Evolutionary conservation across 192 early-diverging fungal genomes (phyloP), one percentile per base, ranked within the genome.

Genomic region (Helicostylum pulchrum): DNA sequence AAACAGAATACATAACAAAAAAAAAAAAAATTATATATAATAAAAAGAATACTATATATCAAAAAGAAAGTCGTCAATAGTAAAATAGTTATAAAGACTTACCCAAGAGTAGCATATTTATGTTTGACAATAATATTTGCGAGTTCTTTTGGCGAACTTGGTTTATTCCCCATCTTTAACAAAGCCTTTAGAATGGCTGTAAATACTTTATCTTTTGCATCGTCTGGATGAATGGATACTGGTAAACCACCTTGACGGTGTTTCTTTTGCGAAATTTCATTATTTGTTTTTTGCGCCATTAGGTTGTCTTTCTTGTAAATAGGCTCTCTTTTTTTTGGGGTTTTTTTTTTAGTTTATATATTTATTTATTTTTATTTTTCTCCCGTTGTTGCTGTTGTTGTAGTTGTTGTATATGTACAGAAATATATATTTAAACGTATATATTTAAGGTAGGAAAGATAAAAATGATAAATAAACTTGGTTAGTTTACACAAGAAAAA

Each of bases 121-220:
- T 91, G 77, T 71, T 88, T 88, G 73, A 90, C 83, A 66, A 94
- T 93, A 23, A 83, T 82, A 52, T 81, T 86, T 44, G 87, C 83
- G 43, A 94, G 81, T 75, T 92, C 90, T 65, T 88, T 92, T 8
- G 93, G 92, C 15, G 89, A 87, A 51, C 85, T 85, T 31, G 93
- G 93, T 63, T 80, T 80, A 80, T 94, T 94, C 31, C 84, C 82
- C 55, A 84, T 77, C 36, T 82, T 81, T 48, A 91, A 73, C 39
- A 94, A 71, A 7, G 92, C 92, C 73, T 92, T 92, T 53, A 92
- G 78, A 56, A 93, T 91, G 47, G 92, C 92, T 9, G 89, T 85
- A 77, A 94, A 87, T n/a, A 92, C 90, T 67, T 92, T 92, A 72
- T 92, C 90, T 47, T 86, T 79, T 21, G 85, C 84, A 67, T 93